Base-by-base conservation (phyloP, 306 rosid species). In the Psophocarpus tetragonolobus region DNA sequence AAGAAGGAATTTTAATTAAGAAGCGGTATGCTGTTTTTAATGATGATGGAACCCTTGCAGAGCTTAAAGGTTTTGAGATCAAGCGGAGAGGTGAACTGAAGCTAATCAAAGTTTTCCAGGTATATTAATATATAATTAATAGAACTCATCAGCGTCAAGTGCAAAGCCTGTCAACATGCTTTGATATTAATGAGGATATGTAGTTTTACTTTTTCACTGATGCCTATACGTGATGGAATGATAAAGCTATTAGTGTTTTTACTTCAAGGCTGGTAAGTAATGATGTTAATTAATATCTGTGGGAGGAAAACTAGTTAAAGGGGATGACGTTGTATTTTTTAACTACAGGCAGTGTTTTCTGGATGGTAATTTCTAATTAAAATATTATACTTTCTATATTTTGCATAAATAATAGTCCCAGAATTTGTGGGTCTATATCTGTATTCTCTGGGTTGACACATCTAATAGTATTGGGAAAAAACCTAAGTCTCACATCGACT, bases 71-170 rank as follows among this genome's bases (percentile, higher is more conserved):
- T 87, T 95, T 95, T 84, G 98, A 95, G 91, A 95, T 95, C 85
- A 95, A 95, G 90, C 95, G 98, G 63, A 90, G 98, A 83, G 98
- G 98, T 58, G 98, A 95, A 87, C 87, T 95, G 87, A 95, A 95
- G 93, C 97, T 95, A 83, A 95, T 95, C 74, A 95, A 95, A 85
- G 97, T 92, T 85, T 95, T 95, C 92, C 98, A 95, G 98, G 98
- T 95, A 85, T 45, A 24, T 45, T 82, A 70, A 61, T n/a, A n/a
- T n/a, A n/a, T 53, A 68, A 78, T 41, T 47, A 67, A 39, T 23
- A 41, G 35, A 23, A 36, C 51, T 74, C 45, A 54, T 71, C 76
- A 67, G 58, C 61, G 71, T 68, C 74, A 48, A 56, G 62, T 15
- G 10, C 11, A 1, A 21, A 66, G 18, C 53, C 70, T 68, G 36